These are phyloP conservation scores for Stevia rebaudiana DNA, from an alignment of 140 eudicot genomes.

Conservation along the genomic window DNA sequence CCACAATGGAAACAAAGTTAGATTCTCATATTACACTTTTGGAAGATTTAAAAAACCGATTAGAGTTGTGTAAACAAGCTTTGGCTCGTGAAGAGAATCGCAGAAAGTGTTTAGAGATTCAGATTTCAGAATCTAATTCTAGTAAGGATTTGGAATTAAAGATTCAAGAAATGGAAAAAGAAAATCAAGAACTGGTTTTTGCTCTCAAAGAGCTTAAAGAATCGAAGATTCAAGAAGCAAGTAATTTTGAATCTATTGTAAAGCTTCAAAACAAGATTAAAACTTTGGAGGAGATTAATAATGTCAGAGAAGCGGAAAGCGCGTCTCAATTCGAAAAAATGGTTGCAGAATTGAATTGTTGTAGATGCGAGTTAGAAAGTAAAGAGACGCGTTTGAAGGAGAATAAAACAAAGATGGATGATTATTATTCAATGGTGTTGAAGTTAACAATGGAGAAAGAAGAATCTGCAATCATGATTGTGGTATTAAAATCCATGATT, in stretches of 20 bases:
- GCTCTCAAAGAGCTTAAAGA: slow-evolving; percentile 57
- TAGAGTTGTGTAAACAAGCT: slow-evolving; percentile 67
- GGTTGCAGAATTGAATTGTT: slow-evolving; percentile 35
- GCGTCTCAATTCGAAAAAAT: slow-evolving; percentile 33
- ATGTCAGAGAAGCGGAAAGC: slow-evolving; percentile 65
- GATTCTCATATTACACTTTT: slow-evolving; percentile 63
- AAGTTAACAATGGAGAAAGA: slow-evolving; percentile 48
- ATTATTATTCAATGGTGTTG: slow-evolving; percentile 1
- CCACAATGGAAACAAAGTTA: slow-evolving; percentile 44
- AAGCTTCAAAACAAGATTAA: slow-evolving; percentile 65
- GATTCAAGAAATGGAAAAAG: slow-evolving; percentile 44
- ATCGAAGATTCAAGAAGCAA: slow-evolving; percentile 47
- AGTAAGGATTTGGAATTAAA: slow-evolving; percentile 58
- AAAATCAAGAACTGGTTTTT: slow-evolving; percentile 48
- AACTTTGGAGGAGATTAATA: slow-evolving; percentile 52
- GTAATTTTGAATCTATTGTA: slow-evolving; percentile 30
- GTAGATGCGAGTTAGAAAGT: slow-evolving; percentile 37
- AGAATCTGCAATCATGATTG: slow-evolving; percentile 49
- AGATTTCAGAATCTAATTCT: slow-evolving; percentile 47
- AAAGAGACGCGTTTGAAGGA: slow-evolving; percentile 31
- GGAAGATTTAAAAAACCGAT: slow-evolving; percentile 47
- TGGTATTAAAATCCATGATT: slow-evolving; percentile 46
- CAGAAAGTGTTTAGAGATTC: slow-evolving; percentile 48
- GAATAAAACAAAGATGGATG: slow-evolving; percentile 26
- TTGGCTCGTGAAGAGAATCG: slow-evolving; percentile 61